These are phyloP conservation scores for Trametes polyzona DNA, from an alignment of 1,284 basidiomycete genomes.

Conservation along the genomic window DNA sequence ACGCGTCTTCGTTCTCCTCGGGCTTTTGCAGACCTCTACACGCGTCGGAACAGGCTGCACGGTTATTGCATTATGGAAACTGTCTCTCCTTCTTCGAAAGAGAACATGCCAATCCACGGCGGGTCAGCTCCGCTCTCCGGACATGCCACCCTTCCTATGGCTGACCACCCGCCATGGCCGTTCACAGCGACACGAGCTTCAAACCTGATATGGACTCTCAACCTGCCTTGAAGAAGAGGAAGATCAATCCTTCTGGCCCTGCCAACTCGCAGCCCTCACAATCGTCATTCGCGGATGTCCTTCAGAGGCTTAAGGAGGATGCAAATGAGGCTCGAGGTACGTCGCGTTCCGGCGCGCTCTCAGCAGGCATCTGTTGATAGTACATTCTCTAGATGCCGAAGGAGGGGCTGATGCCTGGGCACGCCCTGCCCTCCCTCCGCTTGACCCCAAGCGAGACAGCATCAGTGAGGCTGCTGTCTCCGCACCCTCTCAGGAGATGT, in stretches of 20 bases:
- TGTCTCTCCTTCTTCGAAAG: slow-evolving; percentile 29
- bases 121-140: slow-evolving; percentile 14
- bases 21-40: neutral
- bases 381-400: slow-evolving; percentile 52
- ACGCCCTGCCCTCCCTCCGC: slow-evolving; percentile 60
- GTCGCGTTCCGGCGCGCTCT: too few species aligned
- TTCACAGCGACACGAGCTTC: slow-evolving; percentile 26
- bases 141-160: neutral
- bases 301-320: slow-evolving; percentile 77
- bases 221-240: slow-evolving; percentile 64
- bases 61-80: slow-evolving; percentile 28
- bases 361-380: neutral
- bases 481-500: too few species aligned
- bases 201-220: slow-evolving; percentile 35
- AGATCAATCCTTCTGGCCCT: slow-evolving; percentile 44
- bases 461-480: slow-evolving; percentile 48
- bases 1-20: slow-evolving; percentile 12
- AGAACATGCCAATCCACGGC: slow-evolving; percentile 36
- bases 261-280: slow-evolving; percentile 42
- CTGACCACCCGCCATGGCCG: neutral
- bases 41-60: neutral
- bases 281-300: slow-evolving; percentile 76
- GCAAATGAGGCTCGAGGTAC: slow-evolving; percentile 51
- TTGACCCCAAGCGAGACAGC: slow-evolving; percentile 65
- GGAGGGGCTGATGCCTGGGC: slow-evolving; percentile 82